phyloP scores from a whole-genome alignment of 78 protist species.

The Dictyostelium discoideum region dicty_2.7 NC_007091.3:140001-140500 shows the following conservation, averaged over 20 bases:
- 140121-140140: background rate
- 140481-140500: background rate
- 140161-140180: background rate
- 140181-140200: background rate
- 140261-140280: constrained; percentile 5
- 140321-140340: constrained; percentile 50
- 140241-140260: constrained; percentile 18
- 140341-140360: constrained; percentile 20
- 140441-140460: constrained; percentile 10
- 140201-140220: background rate
- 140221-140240: background rate
- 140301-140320: constrained; percentile 20
- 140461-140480: background rate
- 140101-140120: background rate
- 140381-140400: constrained; percentile 3
- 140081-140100: background rate
- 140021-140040: constrained; percentile 3
- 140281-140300: constrained; percentile 36
- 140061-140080: constrained; percentile 1
- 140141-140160: background rate
- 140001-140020: constrained; percentile 6
- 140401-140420: constrained; percentile 43
- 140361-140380: constrained; percentile 40
- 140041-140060: background rate
- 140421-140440: constrained; percentile 8